Percentiles rank a stretch among this genome's conserved stretches.
Conservation (phyloP, 257 asterid species). For the Solanum arcanum region DNA sequence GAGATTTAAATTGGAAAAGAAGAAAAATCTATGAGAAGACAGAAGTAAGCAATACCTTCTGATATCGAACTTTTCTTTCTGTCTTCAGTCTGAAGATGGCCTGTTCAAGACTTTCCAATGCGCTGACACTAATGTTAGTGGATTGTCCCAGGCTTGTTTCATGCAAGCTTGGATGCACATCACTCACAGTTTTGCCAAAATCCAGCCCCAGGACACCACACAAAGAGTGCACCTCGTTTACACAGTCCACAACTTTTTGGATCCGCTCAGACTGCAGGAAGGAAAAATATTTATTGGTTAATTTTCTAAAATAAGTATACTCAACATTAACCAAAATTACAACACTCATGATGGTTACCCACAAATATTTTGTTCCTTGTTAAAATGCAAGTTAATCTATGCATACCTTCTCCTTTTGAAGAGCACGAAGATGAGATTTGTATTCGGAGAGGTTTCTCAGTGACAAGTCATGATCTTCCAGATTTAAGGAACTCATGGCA, state of each 20-base stretch:
- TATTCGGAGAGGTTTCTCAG: constrained; percentile 7
- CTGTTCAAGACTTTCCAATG: not conserved
- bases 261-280: constrained; percentile 4
- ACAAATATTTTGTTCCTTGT: not conserved
- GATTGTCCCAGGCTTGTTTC: not conserved
- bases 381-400: not conserved
- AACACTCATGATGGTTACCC: not conserved
- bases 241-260: constrained; percentile 4
- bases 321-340: not conserved
- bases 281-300: not conserved
- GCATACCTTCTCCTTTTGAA: constrained; percentile 9
- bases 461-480: constrained; percentile 1
- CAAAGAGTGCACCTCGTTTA: constrained; percentile 1
- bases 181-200: constrained; percentile 5
- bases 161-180: constrained; percentile 6
- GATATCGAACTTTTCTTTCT: not conserved
- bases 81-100: not conserved
- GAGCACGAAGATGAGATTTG: constrained; percentile 1
- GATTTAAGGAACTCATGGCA: not conserved
- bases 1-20: not conserved
- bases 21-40: not conserved
- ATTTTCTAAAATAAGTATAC: not conserved
- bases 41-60: not conserved
- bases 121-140: not conserved
- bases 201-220: constrained; percentile 4